Percentiles rank a stretch among this genome's conserved stretches.
These are phyloP conservation scores for Penicillium sp. DNA, from an alignment of 2,329 filamentous ascomycete genomes.

Conservation along the genomic window DNA sequence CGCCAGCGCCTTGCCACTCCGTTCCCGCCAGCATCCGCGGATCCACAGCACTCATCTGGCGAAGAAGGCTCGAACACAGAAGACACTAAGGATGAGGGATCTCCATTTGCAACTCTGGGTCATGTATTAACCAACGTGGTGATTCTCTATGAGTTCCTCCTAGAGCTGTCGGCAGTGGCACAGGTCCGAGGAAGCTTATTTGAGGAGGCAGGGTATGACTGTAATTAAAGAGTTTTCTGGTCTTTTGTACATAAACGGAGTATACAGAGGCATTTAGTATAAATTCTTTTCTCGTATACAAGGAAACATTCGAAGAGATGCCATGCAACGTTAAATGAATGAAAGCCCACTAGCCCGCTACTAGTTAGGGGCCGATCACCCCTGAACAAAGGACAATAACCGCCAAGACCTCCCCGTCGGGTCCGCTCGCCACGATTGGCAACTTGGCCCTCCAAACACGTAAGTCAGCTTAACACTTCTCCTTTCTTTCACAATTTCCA, in stretches of 20 bases:
- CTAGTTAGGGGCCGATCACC: conserved; percentile 6
- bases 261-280: not conserved
- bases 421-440: conserved; percentile 22
- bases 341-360: not conserved
- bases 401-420: conserved; percentile 18
- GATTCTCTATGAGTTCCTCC: conserved; percentile 72
- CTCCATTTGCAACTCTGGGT: conserved; percentile 62
- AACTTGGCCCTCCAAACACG: conserved; percentile 4
- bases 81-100: conserved; percentile 32
- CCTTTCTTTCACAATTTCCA: not conserved
- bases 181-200: conserved; percentile 73
- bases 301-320: not conserved
- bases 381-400: not conserved
- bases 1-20: conserved; percentile 36
- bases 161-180: conserved; percentile 70
- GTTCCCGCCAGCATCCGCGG: conserved; percentile 20
- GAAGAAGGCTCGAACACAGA: conserved; percentile 11
- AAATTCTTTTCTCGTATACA: not conserved
- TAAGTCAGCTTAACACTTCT: not conserved
- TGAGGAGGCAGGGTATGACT: conserved; percentile 64
- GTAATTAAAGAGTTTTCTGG: not conserved
- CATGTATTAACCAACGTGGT: conserved; percentile 77
- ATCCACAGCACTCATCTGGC: conserved; percentile 3
- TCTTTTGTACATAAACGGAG: not conserved
- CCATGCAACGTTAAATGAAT: not conserved